A percentile compares a stretch with the other conserved stretches of the same genome.
phyloP scores from a whole-genome alignment of 1,284 basidiomycete species.

The Trichosporon coremiiforme region DNA sequence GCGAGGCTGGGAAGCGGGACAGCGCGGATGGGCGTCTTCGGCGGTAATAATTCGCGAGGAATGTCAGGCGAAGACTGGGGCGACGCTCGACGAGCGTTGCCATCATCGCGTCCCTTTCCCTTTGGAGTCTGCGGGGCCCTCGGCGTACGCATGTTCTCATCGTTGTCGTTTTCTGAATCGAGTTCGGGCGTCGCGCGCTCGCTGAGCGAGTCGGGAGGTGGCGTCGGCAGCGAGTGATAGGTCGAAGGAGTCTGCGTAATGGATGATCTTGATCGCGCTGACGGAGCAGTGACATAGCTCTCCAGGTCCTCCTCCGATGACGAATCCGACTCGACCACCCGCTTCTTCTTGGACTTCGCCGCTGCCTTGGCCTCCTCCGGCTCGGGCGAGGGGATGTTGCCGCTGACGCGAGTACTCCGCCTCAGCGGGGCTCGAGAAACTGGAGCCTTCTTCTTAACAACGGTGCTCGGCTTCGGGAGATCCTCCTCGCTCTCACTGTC shows the following conservation, averaged over 20 bases:
- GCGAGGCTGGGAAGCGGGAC: constrained; percentile 31
- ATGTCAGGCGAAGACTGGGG: constrained; percentile 29
- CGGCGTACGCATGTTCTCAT: constrained; percentile 22
- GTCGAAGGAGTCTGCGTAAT: background rate
- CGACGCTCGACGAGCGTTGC: constrained; percentile 23
- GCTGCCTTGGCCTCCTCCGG: constrained; percentile 11
- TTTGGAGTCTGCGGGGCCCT: constrained; percentile 19
- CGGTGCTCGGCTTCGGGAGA: constrained; percentile 9
- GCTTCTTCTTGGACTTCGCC: constrained; percentile 22
- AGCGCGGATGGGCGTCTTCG: constrained; percentile 29
- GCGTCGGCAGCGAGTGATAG: background rate
- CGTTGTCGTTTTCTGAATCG: constrained; percentile 25
- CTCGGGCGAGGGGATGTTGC: constrained; percentile 10
- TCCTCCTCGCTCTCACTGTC: constrained; percentile 23
- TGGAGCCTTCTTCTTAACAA: constrained; percentile 20
- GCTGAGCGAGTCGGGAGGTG: constrained; percentile 11
- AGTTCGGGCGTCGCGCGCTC: background rate
- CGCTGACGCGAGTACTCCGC: background rate
- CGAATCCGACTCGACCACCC: constrained; percentile 28
- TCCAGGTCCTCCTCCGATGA: constrained; percentile 21
- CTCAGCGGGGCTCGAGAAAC: background rate
- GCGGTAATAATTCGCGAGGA: constrained; percentile 23
- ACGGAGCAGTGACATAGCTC: constrained; percentile 14
- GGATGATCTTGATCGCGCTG: constrained; percentile 11
- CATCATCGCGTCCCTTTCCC: constrained; percentile 23